Base-by-base conservation (phyloP, 768 basidiomycete genomes). In the Mycena olivaceomarginata region DNA sequence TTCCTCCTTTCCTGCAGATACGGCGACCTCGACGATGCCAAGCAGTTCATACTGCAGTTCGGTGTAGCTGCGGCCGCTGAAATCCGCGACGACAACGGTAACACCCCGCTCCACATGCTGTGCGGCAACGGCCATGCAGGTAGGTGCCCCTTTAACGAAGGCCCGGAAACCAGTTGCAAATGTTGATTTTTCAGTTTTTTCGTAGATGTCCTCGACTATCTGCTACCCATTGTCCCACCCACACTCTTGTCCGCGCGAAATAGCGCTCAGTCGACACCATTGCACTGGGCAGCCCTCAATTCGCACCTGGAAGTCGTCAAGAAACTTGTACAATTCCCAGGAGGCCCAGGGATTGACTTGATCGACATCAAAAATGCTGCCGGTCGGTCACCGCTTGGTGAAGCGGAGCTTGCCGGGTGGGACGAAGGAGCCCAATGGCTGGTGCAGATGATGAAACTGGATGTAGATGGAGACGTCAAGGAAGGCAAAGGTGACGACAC, bases 241-340 rank as follows among this genome's bases (percentile, higher is more conserved):
- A 83, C 89, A 3, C 84, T 96, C 9, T 82, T 97, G 25, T 86
- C 92, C 2, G 86, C 88, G 0, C 91, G 91, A 75, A 99, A 98
- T 82, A 84, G 83, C 40, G 89, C 95, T 0, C 90, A 92, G 67
- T 98, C 97, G 37, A 98, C 96, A 3, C 90, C 98, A 9, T 85
- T 98, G 8, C 98, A 99, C 82, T 98, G 97, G 97, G 97, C 97
- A 0, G 92, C 95, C 3, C 84, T 97, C 53, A 99, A 98, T 84
- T 87, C 90, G 3, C 97, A 98, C 80, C 90, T 98, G 4, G 82
- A 85, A 9, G 82, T 93, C 63, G 89, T 90, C 1, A 89, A 93
- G 82, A 88, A 87, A 46, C 91, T 97, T 41, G 91, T 96, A 13
- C 84, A 88, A 67, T 90, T 89, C 78, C 86, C 90, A 0, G 81